A percentile compares a stretch with the other conserved stretches of the same genome.
Conservation (phyloP, 805 yeast genomes). For the Pichia pseudocactophila region DNA sequence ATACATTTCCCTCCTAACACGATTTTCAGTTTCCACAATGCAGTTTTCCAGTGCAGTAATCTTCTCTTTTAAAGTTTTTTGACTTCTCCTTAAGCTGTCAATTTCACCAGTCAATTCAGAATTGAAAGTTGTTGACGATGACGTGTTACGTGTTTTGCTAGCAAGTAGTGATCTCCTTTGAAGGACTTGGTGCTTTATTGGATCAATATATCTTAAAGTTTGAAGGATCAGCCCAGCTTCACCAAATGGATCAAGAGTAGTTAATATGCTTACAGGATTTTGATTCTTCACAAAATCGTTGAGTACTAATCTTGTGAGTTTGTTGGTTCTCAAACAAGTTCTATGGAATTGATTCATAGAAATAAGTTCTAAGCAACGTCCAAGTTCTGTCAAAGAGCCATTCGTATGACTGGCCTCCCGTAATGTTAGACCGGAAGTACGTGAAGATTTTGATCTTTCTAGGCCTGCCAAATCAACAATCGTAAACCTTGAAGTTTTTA, state of each 20-base stretch:
- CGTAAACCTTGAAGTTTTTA: conserved; percentile 32
- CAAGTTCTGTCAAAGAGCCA: conserved; percentile 40
- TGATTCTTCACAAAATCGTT: conserved; percentile 33
- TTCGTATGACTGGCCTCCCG: conserved; percentile 43
- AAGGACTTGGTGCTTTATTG: conserved; percentile 22
- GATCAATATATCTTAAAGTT: conserved; percentile 25
- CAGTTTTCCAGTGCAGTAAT: conserved; percentile 20
- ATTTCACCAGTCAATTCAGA: conserved; percentile 20
- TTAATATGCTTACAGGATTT: conserved; percentile 28
- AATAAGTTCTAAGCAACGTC: conserved; percentile 38
- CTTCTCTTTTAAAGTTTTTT: conserved; percentile 17
- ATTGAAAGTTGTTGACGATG: conserved; percentile 5
- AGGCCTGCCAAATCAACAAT: conserved; percentile 45
- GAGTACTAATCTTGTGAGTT: conserved; percentile 40
- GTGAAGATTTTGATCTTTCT: conserved; percentile 39
- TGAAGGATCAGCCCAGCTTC: conserved; percentile 28
- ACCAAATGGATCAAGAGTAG: conserved; percentile 32
- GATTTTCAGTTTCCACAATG: conserved; percentile 23
- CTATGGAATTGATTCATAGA: conserved; percentile 30
- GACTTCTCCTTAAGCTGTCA: conserved; percentile 20
- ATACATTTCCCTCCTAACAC: conserved; percentile 22
- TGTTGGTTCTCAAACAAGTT: conserved; percentile 38
- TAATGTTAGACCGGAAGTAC: conserved; percentile 36
- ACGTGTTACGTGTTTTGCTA: background rate
- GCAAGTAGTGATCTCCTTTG: conserved; percentile 15